phyloP scores from a whole-genome alignment of 768 basidiomycete genomes.

The Podaxis rugospora region DNA sequence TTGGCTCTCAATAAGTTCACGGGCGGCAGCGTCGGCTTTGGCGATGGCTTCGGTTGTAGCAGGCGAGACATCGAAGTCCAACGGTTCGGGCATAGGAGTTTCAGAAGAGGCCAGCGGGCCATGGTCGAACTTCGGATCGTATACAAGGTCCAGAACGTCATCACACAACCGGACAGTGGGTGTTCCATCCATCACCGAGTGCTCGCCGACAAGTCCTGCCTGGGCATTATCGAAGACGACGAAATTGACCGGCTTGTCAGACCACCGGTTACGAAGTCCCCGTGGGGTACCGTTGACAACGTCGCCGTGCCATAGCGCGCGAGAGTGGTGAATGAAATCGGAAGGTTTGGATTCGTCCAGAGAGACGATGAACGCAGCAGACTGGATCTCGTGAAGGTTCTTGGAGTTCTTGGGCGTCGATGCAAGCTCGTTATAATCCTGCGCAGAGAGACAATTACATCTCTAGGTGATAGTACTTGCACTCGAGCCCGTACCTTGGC shows the following conservation, averaged over 20 bases:
- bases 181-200: constrained; percentile 88
- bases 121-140: constrained; percentile 60
- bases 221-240: constrained; percentile 79
- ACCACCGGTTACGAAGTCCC: constrained; percentile 75
- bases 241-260: constrained; percentile 88
- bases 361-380: constrained; percentile 80
- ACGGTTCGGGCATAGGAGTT: constrained; percentile 36
- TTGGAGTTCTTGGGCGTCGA: constrained; percentile 56
- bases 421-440: constrained; percentile 65
- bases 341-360: constrained; percentile 62
- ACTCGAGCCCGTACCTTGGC: constrained; percentile 52
- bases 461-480: not conserved
- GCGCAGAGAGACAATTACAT: not conserved
- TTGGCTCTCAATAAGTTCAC: constrained; percentile 59
- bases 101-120: constrained; percentile 30
- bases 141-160: constrained; percentile 57
- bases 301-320: constrained; percentile 79
- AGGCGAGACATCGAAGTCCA: constrained; percentile 61
- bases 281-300: constrained; percentile 38
- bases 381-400: constrained; percentile 72
- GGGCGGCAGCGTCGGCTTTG: constrained; percentile 49
- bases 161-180: constrained; percentile 74
- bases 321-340: constrained; percentile 55
- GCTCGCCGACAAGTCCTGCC: constrained; percentile 91
- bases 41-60: constrained; percentile 47